These are phyloP conservation scores for Neurospora sp. DNA, from an alignment of 495 filamentous ascomycete genomes.

Conservation along the genomic window DNA sequence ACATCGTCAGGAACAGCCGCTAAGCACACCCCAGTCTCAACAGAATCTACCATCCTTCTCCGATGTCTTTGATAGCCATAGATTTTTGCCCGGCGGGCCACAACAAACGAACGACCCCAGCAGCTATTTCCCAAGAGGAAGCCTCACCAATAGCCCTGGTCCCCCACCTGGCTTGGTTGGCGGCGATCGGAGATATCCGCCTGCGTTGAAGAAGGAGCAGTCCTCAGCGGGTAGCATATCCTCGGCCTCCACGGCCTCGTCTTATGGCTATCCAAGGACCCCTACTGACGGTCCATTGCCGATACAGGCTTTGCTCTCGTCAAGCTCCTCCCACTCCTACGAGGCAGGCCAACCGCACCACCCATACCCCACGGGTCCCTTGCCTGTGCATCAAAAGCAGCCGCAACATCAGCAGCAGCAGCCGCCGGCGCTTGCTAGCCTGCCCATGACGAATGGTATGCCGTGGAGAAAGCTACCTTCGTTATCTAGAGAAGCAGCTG, in stretches of 20 bases:
- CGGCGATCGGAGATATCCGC: constrained; percentile 10
- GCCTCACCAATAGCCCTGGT: constrained; percentile 8
- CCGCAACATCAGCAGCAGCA: neutral
- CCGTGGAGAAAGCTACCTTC: neutral
- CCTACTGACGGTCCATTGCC: constrained; percentile 34
- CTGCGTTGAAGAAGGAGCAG: constrained; percentile 28
- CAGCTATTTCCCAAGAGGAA: constrained; percentile 11
- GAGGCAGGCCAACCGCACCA: constrained; percentile 11
- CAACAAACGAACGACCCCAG: constrained; percentile 9
- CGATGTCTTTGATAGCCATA: constrained; percentile 22
- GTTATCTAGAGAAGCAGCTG: constrained; percentile 1
- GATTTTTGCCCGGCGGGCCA: constrained; percentile 2
- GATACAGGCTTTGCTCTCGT: constrained; percentile 34
- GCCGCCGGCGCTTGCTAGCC: neutral
- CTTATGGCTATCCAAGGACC: constrained; percentile 25
- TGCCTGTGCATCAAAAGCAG: constrained; percentile 1
- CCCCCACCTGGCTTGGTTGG: constrained; percentile 5
- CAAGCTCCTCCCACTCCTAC: constrained; percentile 21
- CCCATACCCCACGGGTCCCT: neutral
- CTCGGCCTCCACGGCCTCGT: constrained; percentile 17
- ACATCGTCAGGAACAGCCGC: constrained; percentile 8
- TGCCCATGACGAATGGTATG: constrained; percentile 14
- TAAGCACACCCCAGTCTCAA: constrained; percentile 3
- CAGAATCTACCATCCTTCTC: constrained; percentile 24
- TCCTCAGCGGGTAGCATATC: constrained; percentile 27